Base-by-base conservation (phyloP, 2,329 filamentous ascomycete genomes). In the Trichoderma cornu-damae region DNA sequence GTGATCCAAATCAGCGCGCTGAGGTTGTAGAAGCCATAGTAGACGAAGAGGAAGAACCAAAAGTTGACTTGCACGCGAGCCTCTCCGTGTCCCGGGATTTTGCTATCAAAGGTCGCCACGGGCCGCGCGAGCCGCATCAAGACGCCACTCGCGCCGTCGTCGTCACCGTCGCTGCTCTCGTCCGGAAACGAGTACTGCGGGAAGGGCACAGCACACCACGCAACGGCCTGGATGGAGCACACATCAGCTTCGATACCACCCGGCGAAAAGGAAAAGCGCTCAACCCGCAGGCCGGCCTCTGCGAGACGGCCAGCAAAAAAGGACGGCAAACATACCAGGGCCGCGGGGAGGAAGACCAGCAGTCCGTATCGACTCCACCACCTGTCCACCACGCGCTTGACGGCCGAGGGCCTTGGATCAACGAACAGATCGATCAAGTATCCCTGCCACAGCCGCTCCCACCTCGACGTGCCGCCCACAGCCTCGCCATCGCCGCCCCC, bases 41-140 rank as follows among this genome's bases (percentile, higher is more conserved):
- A 88, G 57, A 86, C 80, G 48, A 86, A 79, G 35, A 88, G 74
- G 66, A 88, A 88, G 75, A 86, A 87, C 84, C 85, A 88, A 66
- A 87, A 87, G 72, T 85, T 86, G 63, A 87, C 79, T 61, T 81
- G 79, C 4, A 87, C 84, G 40, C 80, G 75, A 5, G 84, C 82
- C 63, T 79, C 76, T 58, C 85, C 85, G 73, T 87, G 83, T 24
- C 84, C 84, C 0, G 84, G 83, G 0, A 74, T 71, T 54, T 77
- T 79, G 61, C 37, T 52, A 18, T 55, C 52, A 8, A 44, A 28
- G 8, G 46, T 57, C 22, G 20, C 46, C 24, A 37, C 24, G n/a
- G 44, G 20, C 22, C 24, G 46, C 32, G 18, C 34, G 30, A 46
- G 35, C 34, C 51, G 30, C 34, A 20, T 9, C 32, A 38, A 35